phyloP scores from a whole-genome alignment of 1,139 yeast species.

The Scheffersomyces lignicola region DNA sequence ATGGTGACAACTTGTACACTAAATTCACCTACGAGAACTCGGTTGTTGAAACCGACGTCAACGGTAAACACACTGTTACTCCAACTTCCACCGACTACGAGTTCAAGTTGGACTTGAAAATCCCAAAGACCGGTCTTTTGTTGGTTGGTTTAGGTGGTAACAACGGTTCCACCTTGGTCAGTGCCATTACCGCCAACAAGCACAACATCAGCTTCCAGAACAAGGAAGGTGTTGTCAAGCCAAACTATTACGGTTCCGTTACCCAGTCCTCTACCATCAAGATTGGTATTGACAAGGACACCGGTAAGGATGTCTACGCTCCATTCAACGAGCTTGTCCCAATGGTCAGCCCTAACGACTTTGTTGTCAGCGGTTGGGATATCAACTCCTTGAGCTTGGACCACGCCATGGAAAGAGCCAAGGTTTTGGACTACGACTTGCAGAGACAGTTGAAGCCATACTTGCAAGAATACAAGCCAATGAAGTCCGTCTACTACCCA shows the following conservation, averaged over 20 bases:
- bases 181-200: constrained; percentile 84
- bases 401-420: constrained; percentile 80
- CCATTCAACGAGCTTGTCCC: constrained; percentile 92
- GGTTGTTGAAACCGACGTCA: constrained; percentile 39
- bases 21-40: constrained; percentile 54
- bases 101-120: constrained; percentile 79
- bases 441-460: constrained; percentile 74
- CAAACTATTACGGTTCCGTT: constrained; percentile 94
- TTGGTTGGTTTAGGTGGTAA: constrained; percentile 96
- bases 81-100: constrained; percentile 76
- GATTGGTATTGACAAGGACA: constrained; percentile 73
- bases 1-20: constrained; percentile 62
- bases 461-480: constrained; percentile 65
- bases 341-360: constrained; percentile 85
- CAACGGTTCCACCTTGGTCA: constrained; percentile 89
- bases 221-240: constrained; percentile 75
- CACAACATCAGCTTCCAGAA: constrained; percentile 76
- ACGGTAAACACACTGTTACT: constrained; percentile 64
- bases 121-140: constrained; percentile 86
- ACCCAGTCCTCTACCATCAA: constrained; percentile 91
- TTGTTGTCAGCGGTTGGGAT: constrained; percentile 95
- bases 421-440: constrained; percentile 83
- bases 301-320: constrained; percentile 85
- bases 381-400: constrained; percentile 71
- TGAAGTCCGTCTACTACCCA: constrained; percentile 89